Conservation (phyloP, 148 eudicot genomes). For the Agrostemma githago region DNA sequence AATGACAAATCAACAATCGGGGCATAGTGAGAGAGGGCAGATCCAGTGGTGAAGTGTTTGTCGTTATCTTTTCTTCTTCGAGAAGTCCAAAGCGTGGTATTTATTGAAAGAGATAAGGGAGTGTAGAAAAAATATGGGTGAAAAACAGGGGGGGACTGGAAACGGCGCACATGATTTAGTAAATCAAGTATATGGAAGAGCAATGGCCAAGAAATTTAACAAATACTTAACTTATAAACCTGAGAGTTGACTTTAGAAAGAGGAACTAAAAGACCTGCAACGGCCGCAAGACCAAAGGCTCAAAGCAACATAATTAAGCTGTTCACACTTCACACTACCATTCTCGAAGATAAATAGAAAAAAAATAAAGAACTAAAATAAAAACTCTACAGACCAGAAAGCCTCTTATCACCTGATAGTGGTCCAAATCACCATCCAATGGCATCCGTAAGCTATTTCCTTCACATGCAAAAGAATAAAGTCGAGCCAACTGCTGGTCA, state of each 20-base stretch:
- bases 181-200: no score
- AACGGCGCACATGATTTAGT: no score
- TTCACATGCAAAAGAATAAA: constrained; percentile 43
- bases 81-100: no score
- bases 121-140: no score
- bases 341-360: not conserved
- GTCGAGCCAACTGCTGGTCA: constrained; percentile 50
- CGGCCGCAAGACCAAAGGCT: not conserved
- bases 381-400: not conserved
- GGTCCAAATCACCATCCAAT: constrained; percentile 41
- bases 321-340: not conserved
- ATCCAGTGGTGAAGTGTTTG: no score
- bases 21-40: no score
- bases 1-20: no score
- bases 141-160: no score
- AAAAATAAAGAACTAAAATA: no score
- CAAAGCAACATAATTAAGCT: not conserved
- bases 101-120: no score
- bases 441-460: constrained; percentile 33
- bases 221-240: not conserved
- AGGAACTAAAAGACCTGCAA: not conserved
- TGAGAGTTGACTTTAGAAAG: not conserved
- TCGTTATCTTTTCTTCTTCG: no score
- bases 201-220: not conserved
- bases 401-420: constrained; percentile 53